Evolutionary conservation across 257 asterid species (phyloP), one percentile per base, ranked within the genome.

Genomic region (Nicotiana knightiana): DNA sequence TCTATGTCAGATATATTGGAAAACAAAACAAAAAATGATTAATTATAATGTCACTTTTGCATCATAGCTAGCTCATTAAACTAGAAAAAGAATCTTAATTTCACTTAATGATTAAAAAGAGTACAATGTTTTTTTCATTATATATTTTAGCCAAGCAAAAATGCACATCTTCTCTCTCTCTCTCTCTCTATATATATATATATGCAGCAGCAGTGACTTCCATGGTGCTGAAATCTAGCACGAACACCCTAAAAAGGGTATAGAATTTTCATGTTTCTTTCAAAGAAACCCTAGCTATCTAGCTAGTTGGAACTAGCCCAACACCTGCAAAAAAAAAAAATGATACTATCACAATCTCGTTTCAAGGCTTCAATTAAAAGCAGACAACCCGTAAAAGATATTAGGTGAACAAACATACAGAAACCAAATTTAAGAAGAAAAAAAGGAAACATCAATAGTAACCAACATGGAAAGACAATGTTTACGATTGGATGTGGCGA

Each of bases 401-500:
- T 43, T 73, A 48, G 26, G 79, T 73, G 3, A 51, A 48, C 62
- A 26, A 73, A 15, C 79, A 15, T 48, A 73, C 16, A 26, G 15
- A 43, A 59, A 59, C 33, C 5, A 18, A 68, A 43, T n/a, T 43
- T 11, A 70, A 48, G 8, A 16, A 46, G 6, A 24, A 18, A 39
- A n/a, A 28, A 30, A 43, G 2, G 10, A 43, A 43, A 43, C 12
- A 43, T 43, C 51, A 43, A 43, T 43, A 3, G 9, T 43, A 9
- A 43, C 12, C 12, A 43, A 43, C 51, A 43, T 9, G 51, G 51
- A 9, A 9, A 43, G 9, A 43, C 51, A 43, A 43, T 43, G 51
- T 43, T 9, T 43, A 43, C 1, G 11, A 43, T 43, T 12, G 51
- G 9, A 43, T 0, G 12, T 0, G 3, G 0, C 0, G 3, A 0